Evolutionary conservation across 768 basidiomycete species (phyloP).

Genomic region (Nidularia pulvinata): DNA sequence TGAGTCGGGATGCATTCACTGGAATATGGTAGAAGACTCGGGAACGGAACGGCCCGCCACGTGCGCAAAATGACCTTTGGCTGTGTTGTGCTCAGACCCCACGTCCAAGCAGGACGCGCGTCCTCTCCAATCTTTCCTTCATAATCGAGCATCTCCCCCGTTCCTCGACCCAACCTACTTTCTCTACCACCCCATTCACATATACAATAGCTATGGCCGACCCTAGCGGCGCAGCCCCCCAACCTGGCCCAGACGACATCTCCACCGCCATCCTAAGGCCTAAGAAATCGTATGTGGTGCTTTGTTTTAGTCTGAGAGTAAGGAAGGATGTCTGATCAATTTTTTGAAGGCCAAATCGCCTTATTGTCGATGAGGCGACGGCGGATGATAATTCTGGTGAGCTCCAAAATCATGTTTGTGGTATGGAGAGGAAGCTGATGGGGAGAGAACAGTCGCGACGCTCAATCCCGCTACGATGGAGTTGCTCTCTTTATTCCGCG

Average conservation of each 20-base stretch:
- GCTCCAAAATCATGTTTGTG: not conserved
- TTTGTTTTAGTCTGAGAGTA: not conserved
- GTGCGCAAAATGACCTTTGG: constrained; percentile 28
- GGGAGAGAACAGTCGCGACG: constrained; percentile 68
- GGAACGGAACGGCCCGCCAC: constrained; percentile 23
- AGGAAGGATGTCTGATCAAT: constrained; percentile 8
- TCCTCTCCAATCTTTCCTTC: constrained; percentile 24
- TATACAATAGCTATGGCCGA: constrained; percentile 54
- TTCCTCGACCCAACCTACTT: constrained; percentile 13
- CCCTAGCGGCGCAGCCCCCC: constrained; percentile 81
- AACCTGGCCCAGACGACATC: constrained; percentile 85
- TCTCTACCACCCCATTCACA: constrained; percentile 13
- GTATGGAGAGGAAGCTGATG: constrained; percentile 7
- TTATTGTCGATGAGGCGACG: constrained; percentile 94
- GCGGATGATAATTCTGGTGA: constrained; percentile 95
- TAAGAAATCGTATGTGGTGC: constrained; percentile 89
- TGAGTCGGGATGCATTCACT: not conserved
- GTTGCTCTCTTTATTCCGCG: constrained; percentile 88
- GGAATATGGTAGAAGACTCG: constrained; percentile 31
- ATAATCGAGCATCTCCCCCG: constrained; percentile 20
- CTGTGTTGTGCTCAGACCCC: constrained; percentile 21
- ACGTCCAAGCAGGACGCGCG: constrained; percentile 32
- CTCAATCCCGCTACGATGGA: constrained; percentile 98
- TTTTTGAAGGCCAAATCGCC: constrained; percentile 83
- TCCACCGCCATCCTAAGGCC: constrained; percentile 95